Base-by-base conservation (phyloP, 1,284 basidiomycete genomes). In the Rhodotorula sp. region DNA sequence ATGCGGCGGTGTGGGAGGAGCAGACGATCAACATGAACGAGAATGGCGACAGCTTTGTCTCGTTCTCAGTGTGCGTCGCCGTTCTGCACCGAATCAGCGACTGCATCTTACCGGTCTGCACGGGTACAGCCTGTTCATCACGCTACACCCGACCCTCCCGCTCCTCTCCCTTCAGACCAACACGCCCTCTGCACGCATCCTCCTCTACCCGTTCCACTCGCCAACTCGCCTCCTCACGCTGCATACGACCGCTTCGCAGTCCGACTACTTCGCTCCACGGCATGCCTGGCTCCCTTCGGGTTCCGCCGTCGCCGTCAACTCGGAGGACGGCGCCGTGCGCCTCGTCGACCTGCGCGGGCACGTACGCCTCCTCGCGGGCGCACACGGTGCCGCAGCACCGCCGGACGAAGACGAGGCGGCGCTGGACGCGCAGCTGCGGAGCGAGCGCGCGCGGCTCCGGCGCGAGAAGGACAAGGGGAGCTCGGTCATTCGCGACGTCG, bases 301-400 rank as follows among this genome's bases (percentile, higher is more conserved):
- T 2, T 45, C 63, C 7, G 68, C 49, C 13, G 67, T 72, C 27
- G 74, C 74, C 34, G 78, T 79, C 60, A 77, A 73, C 50, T 73
- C 71, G 42, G 78, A 79, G 21, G 78, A 79, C 61, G 78, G 78
- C 25, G 48, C 77, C 23, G 53, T 79, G 1, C 71, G 77, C 34
- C 48, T 79, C 27, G 71, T 79, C 23, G 74, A 73, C 44, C 49
- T 79, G 4, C 49, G 58, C 8, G 77, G 77, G 4, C 68, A 64
- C 19, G 63, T 75, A 0, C 62, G 70, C 7, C 9, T 62, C 12
- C 41, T 41, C 10, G 63, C 69, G 17, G 68, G 67, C 2, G 76
- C 78, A 27, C 78, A 79, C 48, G 78, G 78, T 0, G 50, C 68
- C 9, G 77, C 78, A 21, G 78, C 71, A 12, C 71, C 74, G 25